Evolutionary conservation across 148 eudicot genomes (phyloP), one percentile per base, ranked within the genome.

Genomic region (Talinum fruticosum): DNA sequence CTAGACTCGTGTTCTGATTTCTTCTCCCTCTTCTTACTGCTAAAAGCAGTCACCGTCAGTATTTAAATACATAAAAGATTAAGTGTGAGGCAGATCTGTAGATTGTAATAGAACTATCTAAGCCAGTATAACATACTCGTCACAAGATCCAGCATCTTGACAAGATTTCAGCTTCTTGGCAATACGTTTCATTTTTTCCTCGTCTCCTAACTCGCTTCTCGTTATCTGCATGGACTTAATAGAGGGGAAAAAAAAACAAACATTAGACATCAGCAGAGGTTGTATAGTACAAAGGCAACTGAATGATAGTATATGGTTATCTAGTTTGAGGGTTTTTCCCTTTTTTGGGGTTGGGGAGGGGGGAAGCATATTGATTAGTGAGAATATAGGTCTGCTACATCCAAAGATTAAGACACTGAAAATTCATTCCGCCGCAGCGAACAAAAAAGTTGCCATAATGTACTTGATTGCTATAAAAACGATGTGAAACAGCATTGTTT

Each of bases 121-220:
- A 77, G 61, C 53, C 47, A 71, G 78, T 23, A 37, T 77, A 79
- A 24, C 69, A 30, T 92, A 95, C 97, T 93, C 95, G 76, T 95
- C 97, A 79, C 90, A 94, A 75, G 97, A 92, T 77, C 93, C 87
- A 30, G 89, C 84, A 38, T 95, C 96, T 79, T 88, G 88, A 79
- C 97, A 95, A 36, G 91, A 92, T 84, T 90, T 92, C 66, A 95
- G 91, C 83, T 95, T 95, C 84, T 93, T 90, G 45, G 93, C 96
- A 86, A 87, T 85, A 80, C 89, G 91, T 80, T 86, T 93, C 85
- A 91, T 84, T 72, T 93, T 91, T 45, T 90, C 80, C 16, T 86
- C 85, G 41, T 90, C 82, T 57, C 84, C 87, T 59, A 84, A 79
- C 85, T 82, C 87, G 32, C 85, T 86, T 76, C 84, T 84, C 79